Percentiles rank a stretch among this genome's conserved stretches.
Evolutionary conservation across 352 stramenopile species (phyloP).

Genomic region (Elongisporangium senticosum): DNA sequence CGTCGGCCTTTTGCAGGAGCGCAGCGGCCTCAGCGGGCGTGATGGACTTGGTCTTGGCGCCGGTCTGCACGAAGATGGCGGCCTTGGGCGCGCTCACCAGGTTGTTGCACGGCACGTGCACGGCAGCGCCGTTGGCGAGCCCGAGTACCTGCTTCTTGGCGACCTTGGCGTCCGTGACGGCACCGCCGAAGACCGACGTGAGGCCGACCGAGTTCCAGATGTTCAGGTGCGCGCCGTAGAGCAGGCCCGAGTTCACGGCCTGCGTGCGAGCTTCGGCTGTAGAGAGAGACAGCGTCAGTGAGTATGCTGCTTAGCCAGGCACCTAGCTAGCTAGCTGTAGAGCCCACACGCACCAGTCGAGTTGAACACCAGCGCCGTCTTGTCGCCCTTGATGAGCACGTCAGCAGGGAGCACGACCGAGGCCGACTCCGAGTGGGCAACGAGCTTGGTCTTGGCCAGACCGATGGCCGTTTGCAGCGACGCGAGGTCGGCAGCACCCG

Average conservation of each 20-base stretch:
- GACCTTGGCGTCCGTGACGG: conserved; percentile 51
- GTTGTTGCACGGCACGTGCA: conserved; percentile 78
- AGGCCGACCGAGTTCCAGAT: conserved; percentile 67
- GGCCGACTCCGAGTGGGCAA: conserved; percentile 40
- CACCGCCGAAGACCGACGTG: conserved; percentile 68
- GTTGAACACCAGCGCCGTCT: conserved; percentile 71
- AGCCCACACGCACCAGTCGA: conserved; percentile 22
- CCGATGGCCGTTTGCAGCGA: conserved; percentile 51
- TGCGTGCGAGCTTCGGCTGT: conserved; percentile 40
- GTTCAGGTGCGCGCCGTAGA: conserved; percentile 64
- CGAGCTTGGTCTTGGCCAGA: conserved; percentile 72
- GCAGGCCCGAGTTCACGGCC: conserved; percentile 50
- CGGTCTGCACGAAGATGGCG: conserved; percentile 61
- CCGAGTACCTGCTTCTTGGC: conserved; percentile 55
- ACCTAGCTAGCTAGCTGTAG: not conserved
- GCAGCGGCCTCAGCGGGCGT: conserved; percentile 35
- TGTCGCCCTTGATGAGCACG: conserved; percentile 54
- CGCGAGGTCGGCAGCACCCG: conserved; percentile 38
- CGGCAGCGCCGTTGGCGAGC: conserved; percentile 36
- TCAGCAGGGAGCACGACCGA: conserved; percentile 53
- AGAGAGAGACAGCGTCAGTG: not conserved
- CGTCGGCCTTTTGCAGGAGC: conserved; percentile 46
- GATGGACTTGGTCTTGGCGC: conserved; percentile 57
- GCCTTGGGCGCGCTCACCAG: conserved; percentile 57
- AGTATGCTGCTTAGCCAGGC: not conserved